Evolutionary conservation across 805 yeast species (phyloP).

Genomic region (Osmozyma mogii): DNA sequence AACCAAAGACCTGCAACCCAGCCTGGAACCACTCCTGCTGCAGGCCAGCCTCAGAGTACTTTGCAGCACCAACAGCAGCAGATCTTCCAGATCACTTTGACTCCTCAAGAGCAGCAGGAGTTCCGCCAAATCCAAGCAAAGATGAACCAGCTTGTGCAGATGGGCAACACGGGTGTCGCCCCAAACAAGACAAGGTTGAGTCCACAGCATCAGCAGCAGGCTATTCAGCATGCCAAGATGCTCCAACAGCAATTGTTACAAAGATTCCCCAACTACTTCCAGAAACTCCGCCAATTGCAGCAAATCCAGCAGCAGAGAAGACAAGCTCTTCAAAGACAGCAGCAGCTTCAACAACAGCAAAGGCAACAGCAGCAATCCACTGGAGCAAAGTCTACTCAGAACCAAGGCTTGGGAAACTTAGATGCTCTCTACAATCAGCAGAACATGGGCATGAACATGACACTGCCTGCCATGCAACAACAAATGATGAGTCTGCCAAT

Average conservation of each 20-base stretch:
- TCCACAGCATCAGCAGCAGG: constrained; percentile 38
- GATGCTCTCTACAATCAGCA: constrained; percentile 8
- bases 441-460: constrained; percentile 8
- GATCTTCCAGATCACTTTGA: constrained; percentile 33
- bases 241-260: constrained; percentile 31
- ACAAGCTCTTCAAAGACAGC: constrained; percentile 12
- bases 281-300: constrained; percentile 29
- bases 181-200: constrained; percentile 35
- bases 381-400: constrained; percentile 1
- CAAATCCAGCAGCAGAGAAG: constrained; percentile 21
- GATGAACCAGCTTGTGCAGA: constrained; percentile 32
- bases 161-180: constrained; percentile 36
- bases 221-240: constrained; percentile 33
- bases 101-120: constrained; percentile 34
- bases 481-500: constrained; percentile 15
- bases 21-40: constrained; percentile 2
- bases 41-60: constrained; percentile 9
- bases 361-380: constrained; percentile 4
- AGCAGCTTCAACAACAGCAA: constrained; percentile 6
- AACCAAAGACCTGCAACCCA: constrained; percentile 9
- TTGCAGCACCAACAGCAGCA: constrained; percentile 38
- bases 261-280: constrained; percentile 30
- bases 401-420: constrained; percentile 2
- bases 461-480: constrained; percentile 13
- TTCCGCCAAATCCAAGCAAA: constrained; percentile 33